A percentile compares a stretch with the other conserved stretches of the same genome.
Evolutionary conservation across 345 rosid genomes (phyloP).

Genomic region (Corchorus capsularis): DNA sequence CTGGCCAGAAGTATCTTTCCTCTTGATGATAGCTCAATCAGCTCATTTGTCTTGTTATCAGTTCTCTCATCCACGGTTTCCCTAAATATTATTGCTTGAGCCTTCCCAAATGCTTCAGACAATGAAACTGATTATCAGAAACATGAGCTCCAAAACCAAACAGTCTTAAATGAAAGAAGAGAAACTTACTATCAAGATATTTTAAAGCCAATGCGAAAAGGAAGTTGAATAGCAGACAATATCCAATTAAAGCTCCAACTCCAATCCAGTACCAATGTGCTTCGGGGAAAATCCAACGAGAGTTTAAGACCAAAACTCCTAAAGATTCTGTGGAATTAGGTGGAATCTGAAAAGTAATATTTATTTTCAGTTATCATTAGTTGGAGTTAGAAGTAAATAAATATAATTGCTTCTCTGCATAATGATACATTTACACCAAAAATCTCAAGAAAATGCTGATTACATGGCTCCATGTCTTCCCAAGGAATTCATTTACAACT

Average conservation of each 20-base stretch:
- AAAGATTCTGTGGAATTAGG: constrained; percentile 26
- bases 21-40: neutral
- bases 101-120: constrained; percentile 47
- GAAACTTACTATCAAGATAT: constrained; percentile 53
- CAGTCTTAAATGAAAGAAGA: neutral
- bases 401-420: too few species aligned
- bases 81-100: constrained; percentile 27
- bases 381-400: neutral
- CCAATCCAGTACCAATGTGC: constrained; percentile 76
- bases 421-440: too few species aligned
- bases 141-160: neutral
- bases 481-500: constrained; percentile 54
- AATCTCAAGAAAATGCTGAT: constrained; percentile 14
- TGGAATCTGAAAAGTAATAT: neutral
- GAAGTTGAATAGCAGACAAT: constrained; percentile 45
- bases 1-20: constrained; percentile 28
- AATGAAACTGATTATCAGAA: neutral
- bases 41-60: constrained; percentile 7
- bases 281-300: constrained; percentile 45
- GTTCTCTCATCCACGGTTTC: constrained; percentile 26
- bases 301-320: constrained; percentile 47
- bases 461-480: constrained; percentile 51
- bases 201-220: constrained; percentile 46
- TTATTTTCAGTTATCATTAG: too few species aligned
- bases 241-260: constrained; percentile 40